phyloP scores from a whole-genome alignment of 495 filamentous ascomycete genomes.

The Immersiella caudata region DNA sequence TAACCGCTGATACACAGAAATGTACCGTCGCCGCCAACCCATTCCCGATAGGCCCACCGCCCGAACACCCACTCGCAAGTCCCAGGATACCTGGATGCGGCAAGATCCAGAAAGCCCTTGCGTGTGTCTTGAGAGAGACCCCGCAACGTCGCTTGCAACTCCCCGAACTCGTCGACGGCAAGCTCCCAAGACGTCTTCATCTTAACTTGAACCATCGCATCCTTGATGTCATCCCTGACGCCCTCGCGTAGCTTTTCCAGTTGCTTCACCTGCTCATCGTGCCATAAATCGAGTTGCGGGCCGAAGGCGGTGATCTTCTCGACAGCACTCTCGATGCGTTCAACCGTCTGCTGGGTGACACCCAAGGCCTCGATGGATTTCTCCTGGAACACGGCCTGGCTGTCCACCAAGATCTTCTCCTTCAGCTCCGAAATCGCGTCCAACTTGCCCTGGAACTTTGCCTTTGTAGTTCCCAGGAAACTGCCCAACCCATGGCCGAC shows the following conservation, averaged over 20 bases:
- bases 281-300: no score
- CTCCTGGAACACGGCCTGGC: constrained; percentile 33
- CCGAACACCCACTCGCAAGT: constrained; percentile 32
- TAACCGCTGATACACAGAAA: constrained; percentile 28
- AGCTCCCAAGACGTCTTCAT: constrained; percentile 33
- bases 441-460: constrained; percentile 31
- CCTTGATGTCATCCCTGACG: not conserved
- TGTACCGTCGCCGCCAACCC: constrained; percentile 1
- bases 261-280: no score
- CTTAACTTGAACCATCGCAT: constrained; percentile 24
- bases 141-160: constrained; percentile 9
- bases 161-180: constrained; percentile 29
- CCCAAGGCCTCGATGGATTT: constrained; percentile 22
- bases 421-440: constrained; percentile 25
- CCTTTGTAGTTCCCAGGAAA: constrained; percentile 31
- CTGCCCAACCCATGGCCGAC: constrained; percentile 32
- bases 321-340: no score
- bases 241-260: no score
- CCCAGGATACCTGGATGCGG: constrained; percentile 22
- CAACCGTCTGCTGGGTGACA: no score
- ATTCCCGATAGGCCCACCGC: constrained; percentile 2
- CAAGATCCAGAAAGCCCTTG: constrained; percentile 11
- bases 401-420: constrained; percentile 33
- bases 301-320: no score
- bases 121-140: constrained; percentile 7